These are phyloP conservation scores for Garcia nutans DNA, from an alignment of 345 rosid species.

Conservation along the genomic window DNA sequence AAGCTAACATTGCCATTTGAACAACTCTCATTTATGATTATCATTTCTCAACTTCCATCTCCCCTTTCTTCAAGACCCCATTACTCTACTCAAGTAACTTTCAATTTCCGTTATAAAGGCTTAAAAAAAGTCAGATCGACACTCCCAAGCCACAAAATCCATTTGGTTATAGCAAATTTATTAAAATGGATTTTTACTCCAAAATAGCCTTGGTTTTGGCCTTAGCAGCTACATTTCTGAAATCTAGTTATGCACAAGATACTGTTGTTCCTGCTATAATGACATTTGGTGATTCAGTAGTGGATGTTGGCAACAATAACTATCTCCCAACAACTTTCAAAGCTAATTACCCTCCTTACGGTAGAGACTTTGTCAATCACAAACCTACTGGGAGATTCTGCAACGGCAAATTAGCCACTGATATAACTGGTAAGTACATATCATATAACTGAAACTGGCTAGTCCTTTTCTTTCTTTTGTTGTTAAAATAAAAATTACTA, in stretches of 20 bases:
- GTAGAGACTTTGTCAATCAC: constrained; percentile 69
- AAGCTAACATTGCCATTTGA: constrained; percentile 22
- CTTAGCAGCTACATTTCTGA: background rate
- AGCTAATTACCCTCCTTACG: constrained; percentile 93
- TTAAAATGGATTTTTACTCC: constrained; percentile 9
- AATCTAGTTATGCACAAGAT: constrained; percentile 31
- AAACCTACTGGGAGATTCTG: constrained; percentile 89
- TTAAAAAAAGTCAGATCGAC: background rate
- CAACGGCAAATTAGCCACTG: constrained; percentile 89
- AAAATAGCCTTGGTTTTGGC: background rate
- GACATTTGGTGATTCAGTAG: constrained; percentile 83
- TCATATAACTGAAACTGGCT: background rate
- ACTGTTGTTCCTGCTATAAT: constrained; percentile 72
- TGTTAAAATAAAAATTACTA: background rate
- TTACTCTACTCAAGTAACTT: background rate
- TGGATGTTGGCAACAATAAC: constrained; percentile 92
- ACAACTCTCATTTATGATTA: constrained; percentile 41
- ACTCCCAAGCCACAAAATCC: no score
- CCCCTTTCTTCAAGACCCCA: constrained; percentile 18
- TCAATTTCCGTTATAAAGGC: constrained; percentile 23
- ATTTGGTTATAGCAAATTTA: no score
- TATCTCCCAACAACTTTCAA: constrained; percentile 70
- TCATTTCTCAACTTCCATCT: constrained; percentile 39
- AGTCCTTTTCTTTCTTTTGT: no score
- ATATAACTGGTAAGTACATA: constrained; percentile 56